Evolutionary conservation across 2,329 filamentous ascomycete species (phyloP).

Genomic region (Arachnopeziza araneosa): DNA sequence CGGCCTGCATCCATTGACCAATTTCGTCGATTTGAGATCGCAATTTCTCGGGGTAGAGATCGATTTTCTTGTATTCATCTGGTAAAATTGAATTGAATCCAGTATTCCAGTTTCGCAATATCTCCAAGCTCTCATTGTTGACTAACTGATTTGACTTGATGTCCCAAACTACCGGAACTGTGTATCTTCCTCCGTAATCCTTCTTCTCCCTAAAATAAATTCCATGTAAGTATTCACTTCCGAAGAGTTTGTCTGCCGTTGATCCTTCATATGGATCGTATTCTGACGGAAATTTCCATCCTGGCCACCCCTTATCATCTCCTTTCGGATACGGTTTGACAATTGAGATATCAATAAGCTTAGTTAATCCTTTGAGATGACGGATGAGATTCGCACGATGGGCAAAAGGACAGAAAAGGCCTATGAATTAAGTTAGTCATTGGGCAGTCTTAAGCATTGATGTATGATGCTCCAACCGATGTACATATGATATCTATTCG

Average conservation of each 20-base stretch:
- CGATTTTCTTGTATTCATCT: conserved; percentile 49
- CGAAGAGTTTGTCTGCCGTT: conserved; percentile 55
- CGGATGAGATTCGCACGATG: conserved; percentile 81
- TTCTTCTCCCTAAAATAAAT: conserved; percentile 61
- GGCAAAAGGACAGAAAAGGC: conserved; percentile 48
- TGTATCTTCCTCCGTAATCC: conserved; percentile 60
- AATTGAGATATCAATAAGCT: conserved; percentile 54
- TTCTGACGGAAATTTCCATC: conserved; percentile 58
- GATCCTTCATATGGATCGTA: conserved; percentile 57
- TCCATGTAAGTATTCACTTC: conserved; percentile 56
- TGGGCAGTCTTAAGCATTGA: neutral
- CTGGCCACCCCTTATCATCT: conserved; percentile 56
- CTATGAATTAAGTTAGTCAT: conserved; percentile 24
- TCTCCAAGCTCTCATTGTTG: conserved; percentile 74
- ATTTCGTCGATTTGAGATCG: conserved; percentile 62
- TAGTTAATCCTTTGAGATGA: conserved; percentile 84
- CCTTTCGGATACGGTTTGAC: conserved; percentile 60
- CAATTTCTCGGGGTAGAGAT: conserved; percentile 62
- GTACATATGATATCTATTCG: conserved; percentile 86
- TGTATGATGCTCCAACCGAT: conserved; percentile 51
- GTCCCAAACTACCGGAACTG: conserved; percentile 62
- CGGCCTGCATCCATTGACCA: conserved; percentile 72
- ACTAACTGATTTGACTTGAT: conserved; percentile 62
- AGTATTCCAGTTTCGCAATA: conserved; percentile 72
- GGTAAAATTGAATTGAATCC: conserved; percentile 32